Conservation (phyloP, 2,329 filamentous ascomycete species). For the Fusarium sp. region DNA sequence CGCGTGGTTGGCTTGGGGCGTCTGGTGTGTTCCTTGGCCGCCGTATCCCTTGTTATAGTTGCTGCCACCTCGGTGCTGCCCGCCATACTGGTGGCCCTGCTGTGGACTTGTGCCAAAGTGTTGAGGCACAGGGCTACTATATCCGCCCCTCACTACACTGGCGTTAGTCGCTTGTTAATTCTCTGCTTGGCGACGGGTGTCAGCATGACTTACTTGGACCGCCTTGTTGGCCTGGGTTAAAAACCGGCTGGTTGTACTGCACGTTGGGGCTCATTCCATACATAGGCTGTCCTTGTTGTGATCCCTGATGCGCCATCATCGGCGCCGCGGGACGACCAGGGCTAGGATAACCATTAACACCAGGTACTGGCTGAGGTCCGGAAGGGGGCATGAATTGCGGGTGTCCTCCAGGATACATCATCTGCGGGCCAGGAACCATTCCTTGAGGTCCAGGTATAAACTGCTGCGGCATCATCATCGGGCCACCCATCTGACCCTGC, state of each 20-base stretch:
- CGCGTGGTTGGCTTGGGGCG: conserved; percentile 51
- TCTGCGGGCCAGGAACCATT: conserved; percentile 76
- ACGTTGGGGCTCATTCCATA: conserved; percentile 82
- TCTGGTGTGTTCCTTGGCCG: conserved; percentile 57
- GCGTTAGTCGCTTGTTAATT: conserved; percentile 53
- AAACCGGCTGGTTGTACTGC: conserved; percentile 81
- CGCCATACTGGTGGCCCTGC: conserved; percentile 71
- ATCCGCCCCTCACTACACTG: conserved; percentile 69
- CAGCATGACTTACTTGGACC: conserved; percentile 74
- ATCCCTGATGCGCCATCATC: conserved; percentile 95
- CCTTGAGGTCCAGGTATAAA: conserved; percentile 80
- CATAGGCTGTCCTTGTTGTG: conserved; percentile 86
- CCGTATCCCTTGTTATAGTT: conserved; percentile 66
- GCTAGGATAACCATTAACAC: conserved; percentile 85
- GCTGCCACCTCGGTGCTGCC: conserved; percentile 66
- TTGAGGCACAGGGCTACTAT: conserved; percentile 68
- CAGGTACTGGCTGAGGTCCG: conserved; percentile 70
- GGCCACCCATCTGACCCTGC: conserved; percentile 75
- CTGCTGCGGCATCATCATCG: conserved; percentile 86
- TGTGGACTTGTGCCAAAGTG: conserved; percentile 76
- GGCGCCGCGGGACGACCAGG: conserved; percentile 82
- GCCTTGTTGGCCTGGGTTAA: conserved; percentile 73
- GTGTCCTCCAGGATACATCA: conserved; percentile 82
- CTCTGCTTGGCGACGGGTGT: conserved; percentile 12
- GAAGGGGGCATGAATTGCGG: conserved; percentile 72